A percentile compares a stretch with the other conserved stretches of the same genome.
phyloP scores from a whole-genome alignment of 2,329 filamentous ascomycete genomes.

The Cladosporium sp. region DNA sequence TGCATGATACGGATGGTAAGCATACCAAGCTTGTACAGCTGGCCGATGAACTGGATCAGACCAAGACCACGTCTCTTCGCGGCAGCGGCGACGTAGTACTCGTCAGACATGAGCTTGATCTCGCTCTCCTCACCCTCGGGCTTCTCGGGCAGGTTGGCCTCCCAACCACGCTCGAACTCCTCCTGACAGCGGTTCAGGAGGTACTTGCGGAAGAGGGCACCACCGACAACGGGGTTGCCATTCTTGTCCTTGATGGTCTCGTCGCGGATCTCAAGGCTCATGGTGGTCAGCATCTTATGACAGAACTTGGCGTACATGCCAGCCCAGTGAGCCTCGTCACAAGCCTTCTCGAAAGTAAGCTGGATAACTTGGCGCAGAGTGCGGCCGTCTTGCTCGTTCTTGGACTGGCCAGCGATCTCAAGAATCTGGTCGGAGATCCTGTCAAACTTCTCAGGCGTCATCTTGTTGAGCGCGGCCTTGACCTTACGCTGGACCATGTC shows the following conservation, averaged over 20 bases:
- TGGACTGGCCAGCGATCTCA: slow-evolving; percentile 85
- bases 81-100: slow-evolving; percentile 90
- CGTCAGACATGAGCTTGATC: slow-evolving; percentile 80
- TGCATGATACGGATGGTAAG: slow-evolving; percentile 99
- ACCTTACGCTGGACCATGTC: slow-evolving; percentile 97
- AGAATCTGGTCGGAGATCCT: slow-evolving; percentile 92
- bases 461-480: slow-evolving; percentile 98
- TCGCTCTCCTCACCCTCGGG: slow-evolving; percentile 68
- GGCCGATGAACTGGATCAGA: slow-evolving; percentile 98
- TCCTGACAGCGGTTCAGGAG: slow-evolving; percentile 97
- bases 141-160: slow-evolving; percentile 72
- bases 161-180: slow-evolving; percentile 98
- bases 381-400: slow-evolving; percentile 88
- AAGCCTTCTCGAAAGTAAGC: slow-evolving; percentile 98
- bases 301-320: slow-evolving; percentile 99
- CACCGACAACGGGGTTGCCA: slow-evolving; percentile 81
- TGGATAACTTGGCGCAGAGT: slow-evolving; percentile 97
- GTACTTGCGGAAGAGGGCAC: slow-evolving; percentile 95
- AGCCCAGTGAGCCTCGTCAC: slow-evolving; percentile 96
- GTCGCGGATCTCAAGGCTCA: slow-evolving; percentile 91
- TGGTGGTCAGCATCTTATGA: slow-evolving; percentile 90
- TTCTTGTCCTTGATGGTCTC: slow-evolving; percentile 90
- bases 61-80: slow-evolving; percentile 95
- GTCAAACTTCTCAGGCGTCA: slow-evolving; percentile 99
- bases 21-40: slow-evolving; percentile 98